Evolutionary conservation across 75 land plant genomes (phyloP).

Genomic region (Pinus taeda): DNA sequence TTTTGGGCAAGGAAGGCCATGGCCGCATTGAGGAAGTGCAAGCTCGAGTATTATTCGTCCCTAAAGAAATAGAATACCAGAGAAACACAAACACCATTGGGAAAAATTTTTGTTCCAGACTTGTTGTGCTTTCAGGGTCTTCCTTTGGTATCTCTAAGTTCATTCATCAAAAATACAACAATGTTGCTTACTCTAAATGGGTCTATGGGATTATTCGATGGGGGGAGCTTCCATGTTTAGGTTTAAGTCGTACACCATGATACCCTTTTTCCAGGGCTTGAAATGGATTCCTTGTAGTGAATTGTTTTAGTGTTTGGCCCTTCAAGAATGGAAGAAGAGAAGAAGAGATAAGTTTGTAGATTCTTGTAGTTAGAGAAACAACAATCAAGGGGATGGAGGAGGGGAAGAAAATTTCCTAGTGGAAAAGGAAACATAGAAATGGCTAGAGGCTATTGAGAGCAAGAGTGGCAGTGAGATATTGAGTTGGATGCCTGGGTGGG

Average conservation of each 20-base stretch:
- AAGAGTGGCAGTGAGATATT: too few species aligned
- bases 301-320: slow-evolving; percentile 13
- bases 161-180: background rate
- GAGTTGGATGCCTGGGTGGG: too few species aligned
- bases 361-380: background rate
- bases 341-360: background rate
- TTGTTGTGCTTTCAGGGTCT: background rate
- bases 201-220: slow-evolving; percentile 31
- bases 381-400: slow-evolving; percentile 18
- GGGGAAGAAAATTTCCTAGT: too few species aligned
- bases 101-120: too few species aligned
- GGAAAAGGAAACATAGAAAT: too few species aligned
- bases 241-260: slow-evolving; percentile 28
- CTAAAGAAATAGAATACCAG: background rate
- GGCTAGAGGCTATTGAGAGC: too few species aligned
- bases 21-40: background rate
- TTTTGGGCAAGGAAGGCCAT: background rate
- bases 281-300: slow-evolving; percentile 61
- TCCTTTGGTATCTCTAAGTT: background rate
- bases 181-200: background rate
- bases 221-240: slow-evolving; percentile 6
- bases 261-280: slow-evolving; percentile 42
- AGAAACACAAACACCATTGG: background rate
- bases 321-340: background rate
- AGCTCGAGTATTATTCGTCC: background rate